A percentile compares a stretch with the other conserved stretches of the same genome.
These are phyloP conservation scores for Podila epicladia DNA, from an alignment of 192 early-diverging fungal species.

Conservation along the genomic window DNA sequence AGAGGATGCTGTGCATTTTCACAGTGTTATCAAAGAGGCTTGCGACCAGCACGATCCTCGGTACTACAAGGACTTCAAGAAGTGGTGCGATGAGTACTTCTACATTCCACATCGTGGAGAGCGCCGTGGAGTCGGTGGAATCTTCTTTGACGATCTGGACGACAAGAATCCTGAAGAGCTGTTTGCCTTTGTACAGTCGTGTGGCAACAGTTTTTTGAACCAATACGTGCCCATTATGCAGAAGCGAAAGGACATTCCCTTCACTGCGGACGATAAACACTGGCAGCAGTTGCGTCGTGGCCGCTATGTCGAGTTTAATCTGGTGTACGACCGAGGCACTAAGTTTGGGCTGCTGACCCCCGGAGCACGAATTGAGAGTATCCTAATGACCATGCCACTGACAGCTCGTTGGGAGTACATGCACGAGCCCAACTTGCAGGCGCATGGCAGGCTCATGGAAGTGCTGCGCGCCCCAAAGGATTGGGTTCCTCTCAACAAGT, in stretches of 20 bases:
- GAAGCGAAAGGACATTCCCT: constrained; percentile 81
- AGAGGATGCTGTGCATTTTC: constrained; percentile 95
- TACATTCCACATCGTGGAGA: constrained; percentile 87
- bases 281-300: constrained; percentile 98
- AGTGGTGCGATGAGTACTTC: constrained; percentile 98
- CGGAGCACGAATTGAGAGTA: constrained; percentile 94
- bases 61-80: constrained; percentile 93
- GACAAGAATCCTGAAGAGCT: constrained; percentile 76
- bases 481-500: constrained; percentile 67
- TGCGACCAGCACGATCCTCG: constrained; percentile 88
- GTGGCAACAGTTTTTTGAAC: constrained; percentile 80
- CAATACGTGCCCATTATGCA: constrained; percentile 93
- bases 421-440: constrained; percentile 73
- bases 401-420: constrained; percentile 97
- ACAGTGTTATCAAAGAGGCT: constrained; percentile 88
- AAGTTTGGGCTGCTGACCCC: constrained; percentile 98
- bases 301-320: constrained; percentile 97
- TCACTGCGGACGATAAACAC: constrained; percentile 76
- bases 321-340: constrained; percentile 96
- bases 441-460: constrained; percentile 74
- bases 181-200: constrained; percentile 87
- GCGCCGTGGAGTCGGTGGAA: constrained; percentile 94
- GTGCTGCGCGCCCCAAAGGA: constrained; percentile 82
- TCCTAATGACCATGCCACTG: constrained; percentile 93
- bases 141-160: constrained; percentile 98